Percentiles rank a stretch among this genome's conserved stretches.
These are phyloP conservation scores for Neurospora sp. DNA, from an alignment of 2,329 filamentous ascomycete species.

Conservation along the genomic window DNA sequence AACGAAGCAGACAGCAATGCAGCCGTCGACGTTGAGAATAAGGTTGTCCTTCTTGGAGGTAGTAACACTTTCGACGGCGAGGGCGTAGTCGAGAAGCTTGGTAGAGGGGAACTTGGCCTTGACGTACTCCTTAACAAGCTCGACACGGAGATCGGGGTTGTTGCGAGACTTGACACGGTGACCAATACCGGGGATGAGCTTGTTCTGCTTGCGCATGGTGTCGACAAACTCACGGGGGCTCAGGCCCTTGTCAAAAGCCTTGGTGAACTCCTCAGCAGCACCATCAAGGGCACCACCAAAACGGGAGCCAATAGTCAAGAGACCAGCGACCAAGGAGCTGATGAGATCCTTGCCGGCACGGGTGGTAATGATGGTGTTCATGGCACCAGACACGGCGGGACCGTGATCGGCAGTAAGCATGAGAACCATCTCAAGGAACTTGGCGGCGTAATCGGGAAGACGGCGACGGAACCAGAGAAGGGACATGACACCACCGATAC, in stretches of 20 bases:
- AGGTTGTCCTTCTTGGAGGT: conserved; percentile 99
- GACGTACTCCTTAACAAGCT: conserved; percentile 98
- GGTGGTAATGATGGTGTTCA: conserved; percentile 99
- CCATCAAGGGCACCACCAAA: conserved; percentile 98
- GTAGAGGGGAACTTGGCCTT: conserved; percentile 93
- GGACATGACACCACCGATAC: conserved; percentile 99
- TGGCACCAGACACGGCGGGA: conserved; percentile 96
- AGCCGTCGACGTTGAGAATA: conserved; percentile 97
- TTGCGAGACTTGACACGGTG: conserved; percentile 99
- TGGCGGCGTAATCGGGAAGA: conserved; percentile 90
- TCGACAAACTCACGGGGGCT: conserved; percentile 98
- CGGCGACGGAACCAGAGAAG: conserved; percentile 98
- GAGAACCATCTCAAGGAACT: conserved; percentile 99
- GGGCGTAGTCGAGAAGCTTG: conserved; percentile 97
- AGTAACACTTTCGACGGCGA: conserved; percentile 95
- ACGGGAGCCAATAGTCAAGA: conserved; percentile 93
- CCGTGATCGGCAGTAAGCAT: conserved; percentile 99
- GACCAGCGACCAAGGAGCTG: conserved; percentile 88
- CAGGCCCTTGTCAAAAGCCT: conserved; percentile 95
- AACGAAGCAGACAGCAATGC: conserved; percentile 97
- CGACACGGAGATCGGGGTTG: conserved; percentile 98
- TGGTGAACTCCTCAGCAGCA: conserved; percentile 96
- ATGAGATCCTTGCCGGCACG: conserved; percentile 99
- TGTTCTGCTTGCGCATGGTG: conserved; percentile 99
- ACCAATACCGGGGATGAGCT: conserved; percentile 98